Conservation (phyloP, 345 rosid genomes). For the Salix udensis region DNA sequence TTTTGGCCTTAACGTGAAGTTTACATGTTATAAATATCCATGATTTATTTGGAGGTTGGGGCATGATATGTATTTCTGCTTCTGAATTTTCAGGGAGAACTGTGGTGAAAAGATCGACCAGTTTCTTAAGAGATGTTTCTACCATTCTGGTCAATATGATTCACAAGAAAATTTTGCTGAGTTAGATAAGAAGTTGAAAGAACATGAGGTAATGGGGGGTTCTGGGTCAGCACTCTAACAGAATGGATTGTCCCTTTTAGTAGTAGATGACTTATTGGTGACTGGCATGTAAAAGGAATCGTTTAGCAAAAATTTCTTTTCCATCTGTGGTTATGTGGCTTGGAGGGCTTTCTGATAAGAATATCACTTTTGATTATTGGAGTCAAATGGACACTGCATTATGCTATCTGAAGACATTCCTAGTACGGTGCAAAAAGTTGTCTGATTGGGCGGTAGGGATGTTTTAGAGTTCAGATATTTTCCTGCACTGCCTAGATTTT, state of each 20-base stretch:
- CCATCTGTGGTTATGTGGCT: background rate
- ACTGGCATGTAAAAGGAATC: background rate
- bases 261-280: constrained; percentile 5
- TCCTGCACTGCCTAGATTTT: background rate
- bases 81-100: constrained; percentile 61
- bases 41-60: background rate
- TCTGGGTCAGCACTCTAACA: background rate
- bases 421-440: background rate
- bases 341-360: background rate
- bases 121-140: constrained; percentile 92
- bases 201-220: constrained; percentile 71
- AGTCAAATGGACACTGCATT: background rate
- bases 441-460: background rate
- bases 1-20: constrained; percentile 3
- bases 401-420: background rate
- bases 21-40: background rate
- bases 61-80: constrained; percentile 16
- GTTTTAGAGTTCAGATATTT: background rate
- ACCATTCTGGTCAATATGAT: constrained; percentile 96
- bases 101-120: constrained; percentile 92
- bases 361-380: background rate
- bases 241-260: constrained; percentile 1
- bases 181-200: constrained; percentile 72
- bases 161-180: constrained; percentile 69
- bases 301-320: background rate